Percentiles rank a stretch among this genome's conserved stretches.
phyloP scores from a whole-genome alignment of 2,329 filamentous ascomycete genomes.

The Claviceps purpurea region DNA sequence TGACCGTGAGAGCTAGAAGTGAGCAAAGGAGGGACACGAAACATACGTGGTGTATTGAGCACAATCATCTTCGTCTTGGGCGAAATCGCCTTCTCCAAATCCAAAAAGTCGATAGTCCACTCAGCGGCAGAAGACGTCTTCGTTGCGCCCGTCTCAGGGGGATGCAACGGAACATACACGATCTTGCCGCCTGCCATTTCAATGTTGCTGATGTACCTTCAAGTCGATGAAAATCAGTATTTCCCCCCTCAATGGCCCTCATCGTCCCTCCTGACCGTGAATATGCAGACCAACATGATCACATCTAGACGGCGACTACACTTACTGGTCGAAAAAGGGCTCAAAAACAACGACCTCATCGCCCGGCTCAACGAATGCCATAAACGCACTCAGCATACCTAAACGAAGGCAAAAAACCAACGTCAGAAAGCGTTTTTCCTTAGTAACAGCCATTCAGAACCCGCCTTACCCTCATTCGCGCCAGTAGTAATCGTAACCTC shows the following conservation, averaged over 20 bases:
- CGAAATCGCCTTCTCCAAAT: slow-evolving; percentile 71
- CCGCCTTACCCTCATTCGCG: slow-evolving; percentile 52
- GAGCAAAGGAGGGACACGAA: not conserved
- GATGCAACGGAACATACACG: slow-evolving; percentile 88
- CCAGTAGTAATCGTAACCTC: slow-evolving; percentile 93
- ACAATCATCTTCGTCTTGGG: slow-evolving; percentile 93
- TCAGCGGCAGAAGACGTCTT: slow-evolving; percentile 75
- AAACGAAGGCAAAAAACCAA: not conserved
- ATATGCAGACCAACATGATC: too few relatives aligned
- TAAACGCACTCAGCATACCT: slow-evolving; percentile 89
- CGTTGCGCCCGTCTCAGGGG: slow-evolving; percentile 64
- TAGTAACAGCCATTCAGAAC: not conserved
- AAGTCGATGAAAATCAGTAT: not conserved
- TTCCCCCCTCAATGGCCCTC: too few relatives aligned
- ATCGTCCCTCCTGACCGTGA: not conserved
- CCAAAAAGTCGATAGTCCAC: slow-evolving; percentile 76
- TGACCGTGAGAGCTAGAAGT: too few relatives aligned
- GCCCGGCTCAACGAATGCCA: slow-evolving; percentile 88
- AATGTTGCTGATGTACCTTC: slow-evolving; percentile 76
- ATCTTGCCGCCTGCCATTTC: slow-evolving; percentile 95
- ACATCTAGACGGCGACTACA: not conserved
- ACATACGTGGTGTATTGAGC: slow-evolving; percentile 56
- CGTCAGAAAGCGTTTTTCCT: not conserved
- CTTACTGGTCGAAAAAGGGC: slow-evolving; percentile 90
- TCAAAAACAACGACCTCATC: slow-evolving; percentile 98